Evolutionary conservation across 331 rosid species (phyloP).

Genomic region (Cydonia oblonga): DNA sequence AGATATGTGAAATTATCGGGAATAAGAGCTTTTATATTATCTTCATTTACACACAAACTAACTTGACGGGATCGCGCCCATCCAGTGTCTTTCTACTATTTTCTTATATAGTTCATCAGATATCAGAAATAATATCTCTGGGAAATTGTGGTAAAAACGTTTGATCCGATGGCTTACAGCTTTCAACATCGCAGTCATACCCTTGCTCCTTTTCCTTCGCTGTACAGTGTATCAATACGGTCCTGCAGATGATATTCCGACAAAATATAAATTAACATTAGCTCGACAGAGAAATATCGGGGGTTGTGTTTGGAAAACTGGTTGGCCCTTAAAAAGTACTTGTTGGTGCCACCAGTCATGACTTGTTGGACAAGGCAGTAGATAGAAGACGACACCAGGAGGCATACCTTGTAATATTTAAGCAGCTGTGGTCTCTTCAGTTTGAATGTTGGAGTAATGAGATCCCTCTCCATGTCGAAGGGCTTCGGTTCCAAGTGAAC

Average conservation of each 20-base stretch:
- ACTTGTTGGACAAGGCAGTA: too few species aligned
- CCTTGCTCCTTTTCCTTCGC: constrained; percentile 47
- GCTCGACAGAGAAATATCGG: not conserved
- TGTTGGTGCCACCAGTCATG: not conserved
- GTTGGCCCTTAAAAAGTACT: not conserved
- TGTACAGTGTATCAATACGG: constrained; percentile 41
- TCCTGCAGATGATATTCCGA: constrained; percentile 31
- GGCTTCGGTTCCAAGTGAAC: constrained; percentile 65
- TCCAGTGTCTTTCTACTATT: not conserved
- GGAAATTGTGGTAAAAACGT: not conserved
- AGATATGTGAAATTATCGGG: too few species aligned
- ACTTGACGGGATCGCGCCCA: not conserved
- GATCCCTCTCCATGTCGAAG: constrained; percentile 77
- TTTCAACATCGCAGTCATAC: constrained; percentile 12
- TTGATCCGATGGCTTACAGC: not conserved
- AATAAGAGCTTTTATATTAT: too few species aligned
- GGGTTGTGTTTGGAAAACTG: not conserved
- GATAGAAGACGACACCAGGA: not conserved
- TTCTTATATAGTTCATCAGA: not conserved
- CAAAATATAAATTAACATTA: not conserved
- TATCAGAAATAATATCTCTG: not conserved
- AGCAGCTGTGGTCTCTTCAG: constrained; percentile 69
- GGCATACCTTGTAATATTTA: constrained; percentile 61
- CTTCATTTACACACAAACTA: not conserved
- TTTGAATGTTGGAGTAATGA: constrained; percentile 76